Evolutionary conservation across 352 stramenopile genomes (phyloP).

Genomic region (Globisporangium lucens): DNA sequence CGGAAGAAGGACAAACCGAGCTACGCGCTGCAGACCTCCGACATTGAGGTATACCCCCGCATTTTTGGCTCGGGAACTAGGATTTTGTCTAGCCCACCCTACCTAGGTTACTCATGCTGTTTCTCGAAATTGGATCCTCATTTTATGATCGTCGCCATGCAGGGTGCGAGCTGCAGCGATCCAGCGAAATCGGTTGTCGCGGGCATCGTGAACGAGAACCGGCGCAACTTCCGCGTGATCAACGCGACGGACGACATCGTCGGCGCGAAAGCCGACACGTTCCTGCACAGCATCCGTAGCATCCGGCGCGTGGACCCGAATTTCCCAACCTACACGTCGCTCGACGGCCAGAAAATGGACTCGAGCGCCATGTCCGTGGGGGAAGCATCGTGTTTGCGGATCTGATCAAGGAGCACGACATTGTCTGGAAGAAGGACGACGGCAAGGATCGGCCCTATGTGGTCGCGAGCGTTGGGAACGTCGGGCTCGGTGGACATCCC

Average conservation of each 20-base stretch:
- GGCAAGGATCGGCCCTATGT: slow-evolving; percentile 31
- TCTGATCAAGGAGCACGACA: slow-evolving; percentile 42
- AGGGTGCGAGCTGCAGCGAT: slow-evolving; percentile 49
- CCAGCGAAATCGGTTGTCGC: slow-evolving; percentile 51
- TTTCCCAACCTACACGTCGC: slow-evolving; percentile 48
- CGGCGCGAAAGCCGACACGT: slow-evolving; percentile 59
- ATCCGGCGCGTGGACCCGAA: slow-evolving; percentile 67
- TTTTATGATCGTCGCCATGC: too few relatives aligned
- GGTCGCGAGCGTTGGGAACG: slow-evolving; percentile 54
- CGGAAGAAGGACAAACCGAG: slow-evolving; percentile 48
- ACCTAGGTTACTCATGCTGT: neutral
- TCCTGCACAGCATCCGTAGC: slow-evolving; percentile 65
- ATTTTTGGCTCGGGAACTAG: neutral
- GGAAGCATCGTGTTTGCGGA: slow-evolving; percentile 66
- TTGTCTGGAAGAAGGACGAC: slow-evolving; percentile 26
- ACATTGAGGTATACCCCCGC: slow-evolving; percentile 36
- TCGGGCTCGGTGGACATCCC: slow-evolving; percentile 33
- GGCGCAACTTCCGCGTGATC: slow-evolving; percentile 50
- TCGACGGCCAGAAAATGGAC: slow-evolving; percentile 61
- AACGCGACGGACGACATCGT: slow-evolving; percentile 65
- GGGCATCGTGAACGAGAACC: slow-evolving; percentile 54
- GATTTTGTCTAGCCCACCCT: neutral
- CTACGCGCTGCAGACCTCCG: slow-evolving; percentile 50
- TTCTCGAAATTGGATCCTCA: neutral
- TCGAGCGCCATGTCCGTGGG: slow-evolving; percentile 61